These are phyloP conservation scores for Erodium chrysanthum DNA, from an alignment of 441 rosid species.

Conservation along the genomic window DNA sequence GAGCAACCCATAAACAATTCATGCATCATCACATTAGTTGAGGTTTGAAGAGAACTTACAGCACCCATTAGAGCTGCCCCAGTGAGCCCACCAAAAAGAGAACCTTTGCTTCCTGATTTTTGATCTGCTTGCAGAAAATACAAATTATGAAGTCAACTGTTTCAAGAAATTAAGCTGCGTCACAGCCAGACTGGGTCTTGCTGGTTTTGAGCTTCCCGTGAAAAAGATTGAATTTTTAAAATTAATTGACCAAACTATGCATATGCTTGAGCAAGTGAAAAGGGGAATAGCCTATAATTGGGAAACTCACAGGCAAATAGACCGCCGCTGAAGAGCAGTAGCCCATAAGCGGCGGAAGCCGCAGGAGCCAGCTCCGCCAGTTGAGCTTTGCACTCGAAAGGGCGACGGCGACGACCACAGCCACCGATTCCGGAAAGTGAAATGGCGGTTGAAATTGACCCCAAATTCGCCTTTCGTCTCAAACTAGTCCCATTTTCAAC, in stretches of 20 bases:
- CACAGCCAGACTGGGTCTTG: too few relatives aligned
- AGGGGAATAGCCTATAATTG: neutral
- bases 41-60: slow-evolving; percentile 26
- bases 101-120: slow-evolving; percentile 66
- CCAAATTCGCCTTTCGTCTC: neutral
- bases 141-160: neutral
- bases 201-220: too few relatives aligned
- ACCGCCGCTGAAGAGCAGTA: slow-evolving; percentile 62
- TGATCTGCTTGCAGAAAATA: slow-evolving; percentile 30
- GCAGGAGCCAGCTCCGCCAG: slow-evolving; percentile 51
- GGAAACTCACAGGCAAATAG: slow-evolving; percentile 51
- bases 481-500: neutral
- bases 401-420: slow-evolving; percentile 13
- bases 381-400: slow-evolving; percentile 43
- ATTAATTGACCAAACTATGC: slow-evolving; percentile 1
- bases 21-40: too few relatives aligned
- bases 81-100: slow-evolving; percentile 63
- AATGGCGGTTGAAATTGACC: neutral
- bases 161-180: too few relatives aligned
- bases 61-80: slow-evolving; percentile 67
- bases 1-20: too few relatives aligned
- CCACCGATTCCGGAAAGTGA: neutral
- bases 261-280: neutral
- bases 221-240: too few relatives aligned
- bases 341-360: slow-evolving; percentile 56